Base-by-base conservation (phyloP, 352 stramenopile genomes). In the Aphanomyces stellatus region DNA sequence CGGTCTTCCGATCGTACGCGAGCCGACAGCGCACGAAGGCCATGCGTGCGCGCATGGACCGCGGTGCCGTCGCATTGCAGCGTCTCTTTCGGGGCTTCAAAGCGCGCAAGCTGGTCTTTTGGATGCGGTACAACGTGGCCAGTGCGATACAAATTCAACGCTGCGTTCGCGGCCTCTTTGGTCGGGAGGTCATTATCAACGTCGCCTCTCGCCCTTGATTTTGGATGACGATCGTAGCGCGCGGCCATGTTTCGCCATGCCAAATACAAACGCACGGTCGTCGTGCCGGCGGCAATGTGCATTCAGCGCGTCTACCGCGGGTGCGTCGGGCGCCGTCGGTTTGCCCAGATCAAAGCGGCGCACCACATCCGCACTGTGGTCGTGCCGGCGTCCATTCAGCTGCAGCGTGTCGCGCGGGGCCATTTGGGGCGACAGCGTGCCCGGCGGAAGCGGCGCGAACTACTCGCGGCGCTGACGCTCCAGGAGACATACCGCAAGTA, bases 251-350 rank as follows among this genome's bases (percentile, higher is more conserved):
- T 88, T 35, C 74, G 76, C 4, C 55, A 70, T 1, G 79, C 81
- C 4, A 76, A 62, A 11, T 71, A 73, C 59, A 88, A 84, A 30
- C 64, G 72, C 6, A 65, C 40, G 3, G 72, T 89, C 5, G 28
- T 88, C 0, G 70, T 85, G 31, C 82, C 82, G 42, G 75, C 80
- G 0, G 78, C 65, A 30, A 51, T 51, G 2, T 35, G 42, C 0
- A 80, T 92, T 34, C 84, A 92, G 37, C 75, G 82, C 22, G 41
- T 88, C 10, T 92, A 79, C 72, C 69, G 81, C 43, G 84, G 82
- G 1, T 61, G 74, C 51, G 53, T 56, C 8, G 84, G 73, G 2
- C 78, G 84, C 0, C n/a, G 64, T 2, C 25, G 73, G 31, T 79
- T 70, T 7, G 22, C 31, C 19, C 67, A 53, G 1, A 85, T 81